Conservation (phyloP, 768 basidiomycete species). For the Psilocybe subaeruginosa region DNA sequence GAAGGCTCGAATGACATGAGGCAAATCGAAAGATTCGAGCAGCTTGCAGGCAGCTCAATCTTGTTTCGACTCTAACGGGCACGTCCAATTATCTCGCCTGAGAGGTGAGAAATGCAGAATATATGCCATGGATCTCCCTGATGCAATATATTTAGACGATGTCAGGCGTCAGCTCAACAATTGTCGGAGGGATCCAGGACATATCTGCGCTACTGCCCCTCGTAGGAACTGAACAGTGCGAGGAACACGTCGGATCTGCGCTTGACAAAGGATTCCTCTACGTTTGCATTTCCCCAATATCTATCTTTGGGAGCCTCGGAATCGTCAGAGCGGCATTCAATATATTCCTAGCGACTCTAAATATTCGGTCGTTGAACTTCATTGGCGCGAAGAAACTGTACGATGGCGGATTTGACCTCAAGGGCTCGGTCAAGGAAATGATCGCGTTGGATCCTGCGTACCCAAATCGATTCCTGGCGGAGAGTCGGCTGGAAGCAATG, state of each 20-base stretch:
- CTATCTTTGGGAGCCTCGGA: slow-evolving; percentile 18
- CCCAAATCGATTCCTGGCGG: not conserved
- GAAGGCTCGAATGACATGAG: no score
- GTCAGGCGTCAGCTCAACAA: not conserved
- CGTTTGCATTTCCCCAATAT: slow-evolving; percentile 7
- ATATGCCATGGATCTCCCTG: no score
- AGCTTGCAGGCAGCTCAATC: no score
- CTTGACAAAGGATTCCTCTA: slow-evolving; percentile 14
- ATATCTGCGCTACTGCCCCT: slow-evolving; percentile 16
- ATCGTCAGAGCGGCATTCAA: not conserved
- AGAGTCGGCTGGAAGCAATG: not conserved
- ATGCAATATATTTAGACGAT: no score
- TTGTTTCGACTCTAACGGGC: no score
- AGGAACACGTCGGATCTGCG: slow-evolving; percentile 15
- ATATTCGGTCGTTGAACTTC: not conserved
- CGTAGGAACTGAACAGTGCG: slow-evolving; percentile 19
- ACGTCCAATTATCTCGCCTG: no score
- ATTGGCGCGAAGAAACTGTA: not conserved
- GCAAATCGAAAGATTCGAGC: no score
- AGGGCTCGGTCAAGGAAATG: not conserved
- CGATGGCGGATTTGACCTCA: not conserved
- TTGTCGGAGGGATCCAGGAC: slow-evolving; percentile 14
- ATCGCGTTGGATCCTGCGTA: not conserved
- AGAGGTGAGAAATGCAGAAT: no score
- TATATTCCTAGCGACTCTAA: not conserved